Base-by-base conservation (phyloP, 768 basidiomycete species). In the Agrocybe praecox region DNA sequence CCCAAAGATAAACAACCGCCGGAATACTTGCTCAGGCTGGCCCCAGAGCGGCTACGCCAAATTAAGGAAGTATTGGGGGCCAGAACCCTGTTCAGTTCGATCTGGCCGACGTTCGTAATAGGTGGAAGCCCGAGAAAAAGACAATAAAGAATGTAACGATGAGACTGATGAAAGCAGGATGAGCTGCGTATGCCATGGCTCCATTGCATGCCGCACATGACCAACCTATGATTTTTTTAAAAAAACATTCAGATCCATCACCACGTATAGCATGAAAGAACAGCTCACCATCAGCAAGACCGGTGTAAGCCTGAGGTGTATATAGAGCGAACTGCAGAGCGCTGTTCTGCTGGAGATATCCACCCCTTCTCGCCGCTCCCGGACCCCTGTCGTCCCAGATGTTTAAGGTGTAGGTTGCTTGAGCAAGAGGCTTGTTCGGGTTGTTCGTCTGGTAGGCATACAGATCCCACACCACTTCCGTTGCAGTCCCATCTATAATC, bases 371-470 rank as follows among this genome's bases (percentile, higher is more conserved):
- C 15, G 76, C 74, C 0, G 87, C 84, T 7, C 76, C 80, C 6
- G 85, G 79, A 0, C 95, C 95, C 62, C 90, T 76, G 53, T 95
- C 89, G 65, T 92, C 94, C 77, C 82, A 90, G 24, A 98, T 88
- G 52, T 83, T 80, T 36, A 96, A 74, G 18, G 89, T 90, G 68
- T 94, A 98, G 23, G 82, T 84, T 23, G 82, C 87, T 62, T 85
- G 86, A 0, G 85, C 90, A 14, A 96, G 82, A 9, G 91, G 92
- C 4, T 80, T 82, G 23, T 80, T 80, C 2, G 84, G 76, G 55
- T 82, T 72, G 4, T 66, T 74, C 64, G 85, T 80, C 65, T 95
- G 86, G 69, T 91, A 94, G 44, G 81, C 76, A 64, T 81, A 94
- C 0, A 90, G 70, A 67, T 93, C 91, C 95, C 95, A 96, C 5